phyloP scores from a whole-genome alignment of 345 rosid genomes.

The Gossypium anomalum region DNA sequence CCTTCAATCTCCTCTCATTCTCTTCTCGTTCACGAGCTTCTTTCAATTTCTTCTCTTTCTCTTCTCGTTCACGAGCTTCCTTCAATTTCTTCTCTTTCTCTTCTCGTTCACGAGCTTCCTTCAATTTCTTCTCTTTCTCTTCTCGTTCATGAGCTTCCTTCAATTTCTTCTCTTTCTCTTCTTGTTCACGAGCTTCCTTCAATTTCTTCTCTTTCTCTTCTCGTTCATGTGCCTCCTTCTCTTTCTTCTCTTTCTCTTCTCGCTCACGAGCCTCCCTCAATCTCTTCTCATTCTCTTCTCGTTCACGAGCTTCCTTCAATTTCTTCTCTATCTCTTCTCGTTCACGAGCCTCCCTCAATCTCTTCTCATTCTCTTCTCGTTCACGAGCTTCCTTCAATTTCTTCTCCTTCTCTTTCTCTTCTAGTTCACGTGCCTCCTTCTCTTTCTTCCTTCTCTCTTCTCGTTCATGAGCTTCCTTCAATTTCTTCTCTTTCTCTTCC shows the following conservation, averaged over 20 bases:
- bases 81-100: slow-evolving; percentile 39
- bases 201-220: slow-evolving; percentile 31
- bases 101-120: slow-evolving; percentile 35
- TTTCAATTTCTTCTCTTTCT: slow-evolving; percentile 26
- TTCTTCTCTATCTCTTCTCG: neutral
- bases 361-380: slow-evolving; percentile 33
- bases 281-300: slow-evolving; percentile 40
- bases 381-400: slow-evolving; percentile 29
- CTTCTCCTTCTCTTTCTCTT: slow-evolving; percentile 38
- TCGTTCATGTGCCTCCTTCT: slow-evolving; percentile 32
- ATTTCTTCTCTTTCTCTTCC: slow-evolving; percentile 39
- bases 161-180: slow-evolving; percentile 37
- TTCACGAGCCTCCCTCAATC: slow-evolving; percentile 3
- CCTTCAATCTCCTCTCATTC: slow-evolving; percentile 35
- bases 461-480: slow-evolving; percentile 32
- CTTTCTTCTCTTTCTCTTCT: slow-evolving; percentile 44
- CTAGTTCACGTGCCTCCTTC: slow-evolving; percentile 25
- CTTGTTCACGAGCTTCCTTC: slow-evolving; percentile 35
- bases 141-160: slow-evolving; percentile 39
- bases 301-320: slow-evolving; percentile 32
- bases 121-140: slow-evolving; percentile 41
- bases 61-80: slow-evolving; percentile 35
- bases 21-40: slow-evolving; percentile 38
- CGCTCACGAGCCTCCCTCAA: slow-evolving; percentile 34
- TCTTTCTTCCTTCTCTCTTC: slow-evolving; percentile 37